Conservation (phyloP, 1,139 yeast species). For the Candida sp. region DNA sequence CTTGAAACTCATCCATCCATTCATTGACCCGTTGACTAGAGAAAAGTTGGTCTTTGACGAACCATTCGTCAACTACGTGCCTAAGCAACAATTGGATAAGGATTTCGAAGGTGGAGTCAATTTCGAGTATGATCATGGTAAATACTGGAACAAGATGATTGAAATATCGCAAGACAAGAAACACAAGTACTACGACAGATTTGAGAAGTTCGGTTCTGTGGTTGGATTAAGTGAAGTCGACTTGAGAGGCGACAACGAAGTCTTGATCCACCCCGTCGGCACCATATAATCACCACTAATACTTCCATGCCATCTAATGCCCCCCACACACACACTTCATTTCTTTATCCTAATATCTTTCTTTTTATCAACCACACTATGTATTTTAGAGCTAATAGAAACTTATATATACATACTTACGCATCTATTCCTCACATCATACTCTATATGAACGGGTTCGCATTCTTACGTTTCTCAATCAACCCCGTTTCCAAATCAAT, state of each 20-base stretch:
- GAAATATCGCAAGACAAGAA: slow-evolving; percentile 42
- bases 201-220: slow-evolving; percentile 40
- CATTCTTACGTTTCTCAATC: slow-evolving; percentile 85
- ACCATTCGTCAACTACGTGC: slow-evolving; percentile 54
- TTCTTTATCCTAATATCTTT: too few relatives aligned
- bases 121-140: slow-evolving; percentile 46
- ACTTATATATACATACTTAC: not conserved
- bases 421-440: not conserved
- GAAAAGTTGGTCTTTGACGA: slow-evolving; percentile 92
- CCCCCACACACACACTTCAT: not conserved
- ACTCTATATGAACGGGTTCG: slow-evolving; percentile 66
- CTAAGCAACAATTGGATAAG: slow-evolving; percentile 48
- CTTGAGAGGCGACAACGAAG: slow-evolving; percentile 62
- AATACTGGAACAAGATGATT: slow-evolving; percentile 49
- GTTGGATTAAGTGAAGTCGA: slow-evolving; percentile 68
- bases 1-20: slow-evolving; percentile 87
- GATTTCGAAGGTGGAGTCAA: slow-evolving; percentile 48
- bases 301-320: too few relatives aligned
- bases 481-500: slow-evolving; percentile 75
- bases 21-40: slow-evolving; percentile 92
- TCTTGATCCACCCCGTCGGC: slow-evolving; percentile 41
- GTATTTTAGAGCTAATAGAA: not conserved
- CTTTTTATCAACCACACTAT: too few relatives aligned
- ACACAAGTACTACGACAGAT: slow-evolving; percentile 38
- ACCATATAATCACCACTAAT: slow-evolving; percentile 12